Percentiles rank a stretch among this genome's conserved stretches.
Evolutionary conservation across 139 green algal genomes (phyloP).

Genomic region (Nannochloris sp.): DNA sequence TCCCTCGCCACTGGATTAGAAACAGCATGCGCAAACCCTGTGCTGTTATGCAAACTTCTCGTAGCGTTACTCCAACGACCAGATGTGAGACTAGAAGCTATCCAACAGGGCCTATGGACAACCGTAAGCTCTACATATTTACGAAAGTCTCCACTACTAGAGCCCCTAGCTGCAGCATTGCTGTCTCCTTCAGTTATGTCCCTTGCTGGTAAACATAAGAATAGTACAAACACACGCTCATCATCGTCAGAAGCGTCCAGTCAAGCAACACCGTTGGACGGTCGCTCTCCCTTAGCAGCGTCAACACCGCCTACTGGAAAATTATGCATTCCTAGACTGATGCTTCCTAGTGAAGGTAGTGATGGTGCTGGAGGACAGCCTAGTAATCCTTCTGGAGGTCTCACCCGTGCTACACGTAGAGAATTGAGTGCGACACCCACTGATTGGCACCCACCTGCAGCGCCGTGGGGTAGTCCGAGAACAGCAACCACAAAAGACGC

Average conservation of each 20-base stretch:
- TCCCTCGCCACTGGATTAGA: slow-evolving; percentile 8
- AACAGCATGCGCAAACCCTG: slow-evolving; percentile 21
- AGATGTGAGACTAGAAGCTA: slow-evolving; percentile 18
- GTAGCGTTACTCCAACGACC: slow-evolving; percentile 18
- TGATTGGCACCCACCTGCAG: slow-evolving; percentile 3
- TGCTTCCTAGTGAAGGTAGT: background rate
- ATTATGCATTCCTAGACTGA: slow-evolving; percentile 4
- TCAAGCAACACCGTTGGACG: too few relatives aligned
- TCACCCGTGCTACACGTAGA: slow-evolving; percentile 27
- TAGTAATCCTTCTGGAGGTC: slow-evolving; percentile 6
- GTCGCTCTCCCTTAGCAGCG: too few relatives aligned
- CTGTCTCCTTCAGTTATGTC: too few relatives aligned
- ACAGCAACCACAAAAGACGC: background rate
- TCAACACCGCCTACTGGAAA: background rate
- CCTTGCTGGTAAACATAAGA: too few relatives aligned
- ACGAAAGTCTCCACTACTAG: background rate
- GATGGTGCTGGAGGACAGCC: too few relatives aligned
- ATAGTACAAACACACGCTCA: too few relatives aligned
- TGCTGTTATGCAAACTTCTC: slow-evolving; percentile 20
- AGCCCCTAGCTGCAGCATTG: slow-evolving; percentile 3
- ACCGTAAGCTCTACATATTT: slow-evolving; percentile 7
- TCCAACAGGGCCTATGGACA: slow-evolving; percentile 7
- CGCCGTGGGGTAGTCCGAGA: background rate
- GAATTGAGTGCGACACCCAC: background rate
- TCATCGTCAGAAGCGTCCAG: too few relatives aligned